Conservation (phyloP, 1,284 basidiomycete species). For the Heterobasidion parviporum region DNA sequence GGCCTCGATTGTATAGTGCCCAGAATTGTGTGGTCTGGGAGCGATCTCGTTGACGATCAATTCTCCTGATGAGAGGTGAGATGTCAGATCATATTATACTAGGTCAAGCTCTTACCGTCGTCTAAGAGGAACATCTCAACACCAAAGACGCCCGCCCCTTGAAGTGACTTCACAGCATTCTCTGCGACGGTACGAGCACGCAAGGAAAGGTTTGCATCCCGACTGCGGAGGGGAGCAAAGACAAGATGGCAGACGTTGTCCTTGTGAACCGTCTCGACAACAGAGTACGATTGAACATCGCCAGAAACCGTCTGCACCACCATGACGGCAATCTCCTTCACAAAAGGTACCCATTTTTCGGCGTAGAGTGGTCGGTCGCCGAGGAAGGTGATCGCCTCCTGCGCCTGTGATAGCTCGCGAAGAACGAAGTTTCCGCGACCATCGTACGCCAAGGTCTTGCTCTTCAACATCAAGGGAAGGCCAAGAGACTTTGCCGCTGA, state of each 20-base stretch:
- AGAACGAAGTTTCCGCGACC: conserved; percentile 91
- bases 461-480: conserved; percentile 94
- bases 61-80: conserved; percentile 37
- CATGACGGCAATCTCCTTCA: conserved; percentile 94
- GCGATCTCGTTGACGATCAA: conserved; percentile 96
- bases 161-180: conserved; percentile 71
- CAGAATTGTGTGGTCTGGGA: conserved; percentile 98
- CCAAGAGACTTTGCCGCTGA: conserved; percentile 55
- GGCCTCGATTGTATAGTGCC: conserved; percentile 99
- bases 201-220: conserved; percentile 47
- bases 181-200: conserved; percentile 76
- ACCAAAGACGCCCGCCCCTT: conserved; percentile 93
- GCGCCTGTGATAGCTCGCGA: conserved; percentile 43
- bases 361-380: conserved; percentile 76
- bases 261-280: conserved; percentile 94
- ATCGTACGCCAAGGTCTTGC: conserved; percentile 91
- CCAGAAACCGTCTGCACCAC: conserved; percentile 81
- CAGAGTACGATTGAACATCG: conserved; percentile 80
- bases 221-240: conserved; percentile 72
- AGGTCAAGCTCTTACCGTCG: conserved; percentile 51
- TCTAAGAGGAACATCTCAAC: conserved; percentile 96
- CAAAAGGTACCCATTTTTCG: conserved; percentile 90
- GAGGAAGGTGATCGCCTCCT: conserved; percentile 61
- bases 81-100: conserved; percentile 2
- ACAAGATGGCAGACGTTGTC: conserved; percentile 94